Conservation (phyloP, 2,329 filamentous ascomycete genomes). For the Claviceps fusiformis region DNA sequence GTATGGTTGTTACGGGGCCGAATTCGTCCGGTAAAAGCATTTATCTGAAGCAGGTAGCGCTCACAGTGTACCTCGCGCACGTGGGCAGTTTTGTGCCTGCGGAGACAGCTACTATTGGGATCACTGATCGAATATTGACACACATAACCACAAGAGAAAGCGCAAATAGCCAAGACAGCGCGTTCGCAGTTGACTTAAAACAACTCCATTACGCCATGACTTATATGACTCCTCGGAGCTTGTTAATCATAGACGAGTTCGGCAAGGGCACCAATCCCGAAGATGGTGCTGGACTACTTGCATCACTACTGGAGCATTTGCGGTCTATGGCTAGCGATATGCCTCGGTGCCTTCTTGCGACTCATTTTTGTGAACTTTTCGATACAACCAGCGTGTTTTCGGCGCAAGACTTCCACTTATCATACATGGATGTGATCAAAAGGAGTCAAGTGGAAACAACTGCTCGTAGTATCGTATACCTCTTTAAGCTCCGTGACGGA, state of each 20-base stretch:
- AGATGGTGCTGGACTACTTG: slow-evolving; percentile 45
- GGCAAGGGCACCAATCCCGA: slow-evolving; percentile 48
- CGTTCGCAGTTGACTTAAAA: slow-evolving; percentile 67
- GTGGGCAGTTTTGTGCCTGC: slow-evolving; percentile 88
- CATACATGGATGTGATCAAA: slow-evolving; percentile 61
- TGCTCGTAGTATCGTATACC: slow-evolving; percentile 55
- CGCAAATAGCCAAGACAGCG: slow-evolving; percentile 43
- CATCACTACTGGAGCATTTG: slow-evolving; percentile 45
- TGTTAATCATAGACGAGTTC: slow-evolving; percentile 91
- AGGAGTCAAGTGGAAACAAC: slow-evolving; percentile 27
- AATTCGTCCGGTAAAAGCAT: slow-evolving; percentile 97
- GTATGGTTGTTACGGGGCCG: slow-evolving; percentile 74
- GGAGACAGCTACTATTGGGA: slow-evolving; percentile 57
- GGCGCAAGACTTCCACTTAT: slow-evolving; percentile 41
- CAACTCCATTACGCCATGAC: slow-evolving; percentile 69
- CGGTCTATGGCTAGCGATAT: slow-evolving; percentile 27
- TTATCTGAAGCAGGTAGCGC: slow-evolving; percentile 82
- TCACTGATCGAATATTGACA: slow-evolving; percentile 88
- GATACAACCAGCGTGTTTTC: slow-evolving; percentile 43
- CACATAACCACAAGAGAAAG: slow-evolving; percentile 64
- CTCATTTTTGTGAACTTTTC: slow-evolving; percentile 60
- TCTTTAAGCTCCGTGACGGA: slow-evolving; percentile 58
- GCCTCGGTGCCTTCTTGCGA: slow-evolving; percentile 47
- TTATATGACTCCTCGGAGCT: slow-evolving; percentile 59
- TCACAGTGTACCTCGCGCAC: slow-evolving; percentile 87